A percentile compares a stretch with the other conserved stretches of the same genome.
These are phyloP conservation scores for Ogataea nitratoaversa DNA, from an alignment of 805 yeast species.

Conservation along the genomic window DNA sequence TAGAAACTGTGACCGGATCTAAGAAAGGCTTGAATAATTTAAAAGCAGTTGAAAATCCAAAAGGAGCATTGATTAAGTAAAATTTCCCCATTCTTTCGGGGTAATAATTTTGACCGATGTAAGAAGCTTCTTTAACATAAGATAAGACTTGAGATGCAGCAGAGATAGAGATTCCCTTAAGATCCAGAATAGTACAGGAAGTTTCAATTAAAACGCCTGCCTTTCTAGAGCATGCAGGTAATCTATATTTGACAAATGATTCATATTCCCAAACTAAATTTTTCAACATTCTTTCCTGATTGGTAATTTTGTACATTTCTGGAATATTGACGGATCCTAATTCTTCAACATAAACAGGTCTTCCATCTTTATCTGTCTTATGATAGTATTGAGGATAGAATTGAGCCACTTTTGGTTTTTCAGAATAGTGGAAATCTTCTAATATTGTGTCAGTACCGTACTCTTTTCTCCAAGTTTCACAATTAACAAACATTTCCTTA, in stretches of 20 bases:
- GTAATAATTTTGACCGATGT: slow-evolving; percentile 93
- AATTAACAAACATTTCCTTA: slow-evolving; percentile 72
- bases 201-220: slow-evolving; percentile 81
- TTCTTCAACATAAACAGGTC: slow-evolving; percentile 94
- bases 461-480: slow-evolving; percentile 89
- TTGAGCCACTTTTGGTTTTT: slow-evolving; percentile 84
- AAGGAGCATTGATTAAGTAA: slow-evolving; percentile 93
- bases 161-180: slow-evolving; percentile 86
- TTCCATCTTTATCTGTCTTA: slow-evolving; percentile 93
- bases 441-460: slow-evolving; percentile 85
- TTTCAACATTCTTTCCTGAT: slow-evolving; percentile 93
- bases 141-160: slow-evolving; percentile 81
- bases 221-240: slow-evolving; percentile 92
- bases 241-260: slow-evolving; percentile 73
- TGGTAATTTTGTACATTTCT: slow-evolving; percentile 89
- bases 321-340: slow-evolving; percentile 85
- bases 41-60: slow-evolving; percentile 94
- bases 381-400: slow-evolving; percentile 97
- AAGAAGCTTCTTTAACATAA: slow-evolving; percentile 89
- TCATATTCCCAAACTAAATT: slow-evolving; percentile 98
- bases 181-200: slow-evolving; percentile 91
- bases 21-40: slow-evolving; percentile 86
- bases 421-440: slow-evolving; percentile 85
- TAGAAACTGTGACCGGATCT: slow-evolving; percentile 96
- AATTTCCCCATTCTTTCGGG: slow-evolving; percentile 99